Evolutionary conservation across 2,329 filamentous ascomycete species (phyloP), one percentile per base, ranked within the genome.

Genomic region (Ophiosphaerella korrae): DNA sequence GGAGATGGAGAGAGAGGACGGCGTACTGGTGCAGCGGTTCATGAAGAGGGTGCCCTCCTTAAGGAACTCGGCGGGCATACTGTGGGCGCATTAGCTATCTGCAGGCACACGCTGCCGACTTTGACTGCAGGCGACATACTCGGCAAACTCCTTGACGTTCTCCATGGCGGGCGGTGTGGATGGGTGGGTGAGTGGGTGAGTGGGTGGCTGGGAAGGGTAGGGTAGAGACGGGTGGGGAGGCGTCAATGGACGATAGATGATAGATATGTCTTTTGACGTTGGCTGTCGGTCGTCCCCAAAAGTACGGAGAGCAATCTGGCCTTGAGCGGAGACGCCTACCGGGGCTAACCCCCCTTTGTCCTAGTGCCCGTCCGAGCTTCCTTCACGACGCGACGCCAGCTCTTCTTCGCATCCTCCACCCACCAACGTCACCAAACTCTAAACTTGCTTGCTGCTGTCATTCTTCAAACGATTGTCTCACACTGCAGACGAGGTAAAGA

Each of bases 131-230:
- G 31, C n/a, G 51, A 29, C 67, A 45, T 72, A 70, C 70, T 90
- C 87, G 70, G 88, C 82, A 66, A 90, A 77, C 71, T 89, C 85
- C 74, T 88, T 85, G 65, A 89, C 74, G 73, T 87, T 82, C 72
- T 88, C 87, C 74, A 85, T 81, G 83, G 86, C 85, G 70, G 64
- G 43, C 52, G 46, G 23, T 52, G 42, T 49, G 49, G 36, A 11
- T 29, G 26, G 18, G 5, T 21, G 18, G 18, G 3, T 18, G 18
- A 3, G 3, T 18, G 18, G 18, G 5, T 21, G 18, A 4, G 18
- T 4, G 18, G 18, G 18, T 29, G 26, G 26, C 8, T 8, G 26
- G 8, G 26, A 16, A 45, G 38, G 36, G 23, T 16, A 34, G 12
- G 34, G 35, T 23, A 36, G 41, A 21, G 38, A 18, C 42, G 11